Percentiles rank a stretch among this genome's conserved stretches.
These are phyloP conservation scores for Vicia villosa DNA, from an alignment of 306 rosid genomes.

Conservation along the genomic window DNA sequence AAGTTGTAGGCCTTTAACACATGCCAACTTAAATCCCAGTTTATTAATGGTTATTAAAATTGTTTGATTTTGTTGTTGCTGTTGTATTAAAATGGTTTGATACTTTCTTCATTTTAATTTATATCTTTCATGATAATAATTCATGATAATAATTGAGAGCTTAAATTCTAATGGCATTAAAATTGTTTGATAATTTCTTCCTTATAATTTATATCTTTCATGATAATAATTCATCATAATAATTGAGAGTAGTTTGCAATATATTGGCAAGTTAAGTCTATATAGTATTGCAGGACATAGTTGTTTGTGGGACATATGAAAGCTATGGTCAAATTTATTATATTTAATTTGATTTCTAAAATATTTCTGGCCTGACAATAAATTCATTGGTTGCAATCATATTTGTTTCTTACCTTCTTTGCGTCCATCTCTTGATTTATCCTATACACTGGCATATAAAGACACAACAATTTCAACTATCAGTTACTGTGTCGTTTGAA, in stretches of 20 bases:
- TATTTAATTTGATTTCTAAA: conserved; percentile 19
- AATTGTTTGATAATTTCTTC: conserved; percentile 37
- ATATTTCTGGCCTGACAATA: conserved; percentile 37
- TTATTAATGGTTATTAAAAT: conserved; percentile 30
- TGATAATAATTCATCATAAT: conserved; percentile 44
- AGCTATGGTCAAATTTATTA: conserved; percentile 41
- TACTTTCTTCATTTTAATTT: conserved; percentile 35
- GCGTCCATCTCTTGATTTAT: conserved; percentile 15
- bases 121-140: conserved; percentile 39
- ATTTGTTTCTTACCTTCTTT: conserved; percentile 26
- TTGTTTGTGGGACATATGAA: conserved; percentile 53
- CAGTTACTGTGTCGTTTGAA: conserved; percentile 2
- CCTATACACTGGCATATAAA: background rate
- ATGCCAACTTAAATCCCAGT: background rate
- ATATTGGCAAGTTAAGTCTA: conserved; percentile 36
- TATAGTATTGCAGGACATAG: conserved; percentile 42
- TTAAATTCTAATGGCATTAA: conserved; percentile 21
- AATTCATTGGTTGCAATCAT: conserved; percentile 23
- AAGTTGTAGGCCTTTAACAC: conserved; percentile 23
- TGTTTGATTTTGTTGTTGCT: conserved; percentile 34
- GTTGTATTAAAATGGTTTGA: too few relatives aligned
- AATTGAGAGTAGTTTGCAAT: conserved; percentile 47
- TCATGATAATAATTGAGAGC: background rate
- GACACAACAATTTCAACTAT: conserved; percentile 14
- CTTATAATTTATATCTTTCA: conserved; percentile 25